Base-by-base conservation (phyloP, 2,329 filamentous ascomycete genomes). In the Clonostachys rosea region DNA sequence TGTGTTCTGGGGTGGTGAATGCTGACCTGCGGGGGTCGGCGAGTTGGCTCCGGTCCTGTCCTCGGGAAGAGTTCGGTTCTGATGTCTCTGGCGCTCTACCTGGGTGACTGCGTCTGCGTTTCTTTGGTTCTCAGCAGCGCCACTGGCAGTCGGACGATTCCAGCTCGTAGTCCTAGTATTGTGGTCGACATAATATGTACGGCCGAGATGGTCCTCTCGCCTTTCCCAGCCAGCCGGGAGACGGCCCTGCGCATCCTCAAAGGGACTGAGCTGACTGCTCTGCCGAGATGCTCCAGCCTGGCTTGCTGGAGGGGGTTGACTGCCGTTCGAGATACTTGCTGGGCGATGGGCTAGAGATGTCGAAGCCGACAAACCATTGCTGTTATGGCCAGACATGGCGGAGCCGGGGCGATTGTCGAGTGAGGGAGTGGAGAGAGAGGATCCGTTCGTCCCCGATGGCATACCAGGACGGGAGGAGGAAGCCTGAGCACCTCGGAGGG, bases 161-260 rank as follows among this genome's bases (percentile, higher is more conserved):
- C 94, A 99, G 57, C 92, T 97, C 1, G 94, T 99, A 47, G 94
- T 92, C 58, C 94, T 80, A 7, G 91, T 96, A 66, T 97, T 97
- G 66, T 97, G 94, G 61, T 99, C 94, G 45, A 99, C 94, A 64
- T 97, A 99, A 64, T 99, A 99, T 18, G 92, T 97, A 59, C 94
- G 82, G 45, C 94, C 92, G 40, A 97, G 69, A 57, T 96, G 94
- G 64, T 99, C 94, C 66, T 97, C 92, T 48, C 94, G 83, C 47
- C 94, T 84, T 70, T 99, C 94, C 92, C 94, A 99, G 34, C 94
- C 94, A 44, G 88, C 84, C 34, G 94, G 94, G 47, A 99, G 70
- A 56, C 92, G 85, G 48, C 94, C 94, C 62, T 96, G 91, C n/a
- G 85, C 83, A 68, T 99, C 94, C 69, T 97, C 92, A 55, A 99